A percentile compares a stretch with the other conserved stretches of the same genome.
Conservation (phyloP, 202 grass and related monocot species). For the Setaria viridis region DNA sequence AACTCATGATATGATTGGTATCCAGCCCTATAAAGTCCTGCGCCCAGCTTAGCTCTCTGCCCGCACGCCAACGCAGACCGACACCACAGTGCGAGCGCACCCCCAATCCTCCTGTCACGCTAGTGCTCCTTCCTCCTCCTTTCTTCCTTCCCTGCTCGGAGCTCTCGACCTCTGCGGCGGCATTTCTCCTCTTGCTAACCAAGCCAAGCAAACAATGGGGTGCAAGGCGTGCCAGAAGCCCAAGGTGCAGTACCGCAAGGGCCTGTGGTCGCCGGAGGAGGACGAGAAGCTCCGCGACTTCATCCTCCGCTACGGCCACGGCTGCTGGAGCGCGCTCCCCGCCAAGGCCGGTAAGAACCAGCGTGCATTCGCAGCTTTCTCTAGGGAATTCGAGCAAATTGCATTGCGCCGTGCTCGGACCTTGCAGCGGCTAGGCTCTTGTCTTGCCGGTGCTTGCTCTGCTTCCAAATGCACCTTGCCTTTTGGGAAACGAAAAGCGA, state of each 20-base stretch:
- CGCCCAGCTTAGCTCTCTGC: neutral
- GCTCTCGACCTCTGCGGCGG: neutral
- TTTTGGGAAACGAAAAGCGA: neutral
- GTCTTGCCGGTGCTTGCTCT: neutral
- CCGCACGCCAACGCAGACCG: constrained; percentile 52
- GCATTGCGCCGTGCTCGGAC: constrained; percentile 4
- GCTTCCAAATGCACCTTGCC: constrained; percentile 41
- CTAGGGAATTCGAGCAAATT: neutral
- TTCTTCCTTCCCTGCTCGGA: neutral
- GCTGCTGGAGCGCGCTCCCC: constrained; percentile 87
- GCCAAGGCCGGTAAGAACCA: constrained; percentile 70
- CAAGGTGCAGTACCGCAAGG: constrained; percentile 76
- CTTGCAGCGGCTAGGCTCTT: neutral
- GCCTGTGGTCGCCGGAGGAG: constrained; percentile 90
- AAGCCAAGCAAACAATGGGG: constrained; percentile 45
- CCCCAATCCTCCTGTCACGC: neutral
- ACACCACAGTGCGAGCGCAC: constrained; percentile 47
- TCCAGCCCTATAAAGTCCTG: constrained; percentile 42
- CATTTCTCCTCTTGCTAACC: constrained; percentile 15
- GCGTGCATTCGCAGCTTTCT: neutral
- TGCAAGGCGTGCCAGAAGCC: constrained; percentile 85
- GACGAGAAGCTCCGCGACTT: constrained; percentile 74
- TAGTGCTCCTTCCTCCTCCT: neutral
- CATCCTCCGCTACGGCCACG: constrained; percentile 75
- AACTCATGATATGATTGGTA: neutral